Evolutionary conservation across 345 rosid genomes (phyloP).

Genomic region (Brassica cretica): DNA sequence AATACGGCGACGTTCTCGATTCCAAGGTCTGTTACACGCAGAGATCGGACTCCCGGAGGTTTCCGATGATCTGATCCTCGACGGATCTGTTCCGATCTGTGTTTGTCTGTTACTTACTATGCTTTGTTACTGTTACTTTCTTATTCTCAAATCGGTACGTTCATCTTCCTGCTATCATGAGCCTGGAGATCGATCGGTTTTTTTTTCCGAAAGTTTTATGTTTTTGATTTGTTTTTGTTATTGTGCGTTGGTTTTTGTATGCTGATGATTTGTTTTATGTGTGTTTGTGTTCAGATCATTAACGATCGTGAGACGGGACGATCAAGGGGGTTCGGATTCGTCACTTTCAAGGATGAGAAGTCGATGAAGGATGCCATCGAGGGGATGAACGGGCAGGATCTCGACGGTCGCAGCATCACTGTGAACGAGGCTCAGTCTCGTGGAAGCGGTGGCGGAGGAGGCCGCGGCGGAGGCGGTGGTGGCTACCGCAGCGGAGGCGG

Average conservation of each 20-base stretch:
- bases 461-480: conserved; percentile 48
- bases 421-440: conserved; percentile 93
- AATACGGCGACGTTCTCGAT: conserved; percentile 76
- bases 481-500: conserved; percentile 45
- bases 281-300: conserved; percentile 46
- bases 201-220: background rate
- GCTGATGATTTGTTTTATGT: background rate
- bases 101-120: conserved; percentile 50
- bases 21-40: conserved; percentile 94
- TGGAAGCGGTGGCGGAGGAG: conserved; percentile 49
- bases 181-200: conserved; percentile 79
- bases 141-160: conserved; percentile 78
- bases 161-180: conserved; percentile 65
- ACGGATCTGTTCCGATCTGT: conserved; percentile 46
- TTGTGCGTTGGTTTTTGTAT: background rate
- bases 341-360: conserved; percentile 79
- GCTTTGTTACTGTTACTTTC: conserved; percentile 67
- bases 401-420: conserved; percentile 84
- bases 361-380: conserved; percentile 88
- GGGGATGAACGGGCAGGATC: conserved; percentile 87
- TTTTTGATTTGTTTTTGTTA: background rate
- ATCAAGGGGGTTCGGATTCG: conserved; percentile 90
- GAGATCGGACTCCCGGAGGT: conserved; percentile 43
- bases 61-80: conserved; percentile 40
- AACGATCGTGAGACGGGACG: conserved; percentile 94